A percentile compares a stretch with the other conserved stretches of the same genome.
Evolutionary conservation across 1,284 basidiomycete genomes (phyloP).

Genomic region (Ganoderma multipileum): DNA sequence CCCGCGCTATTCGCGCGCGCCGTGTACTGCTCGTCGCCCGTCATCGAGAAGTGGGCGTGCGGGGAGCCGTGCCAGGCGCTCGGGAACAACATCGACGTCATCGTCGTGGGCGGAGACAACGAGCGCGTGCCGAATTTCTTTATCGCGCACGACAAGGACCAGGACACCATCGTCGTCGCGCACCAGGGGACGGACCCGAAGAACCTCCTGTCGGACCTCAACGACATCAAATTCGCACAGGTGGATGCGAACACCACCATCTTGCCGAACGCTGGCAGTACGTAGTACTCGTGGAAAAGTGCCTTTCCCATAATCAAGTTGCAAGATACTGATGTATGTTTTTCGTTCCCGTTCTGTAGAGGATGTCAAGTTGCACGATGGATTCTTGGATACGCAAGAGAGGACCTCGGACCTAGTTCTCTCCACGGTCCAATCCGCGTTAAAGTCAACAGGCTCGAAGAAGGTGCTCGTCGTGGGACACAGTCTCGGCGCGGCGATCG

Average conservation of each 20-base stretch:
- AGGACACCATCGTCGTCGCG: constrained; percentile 50
- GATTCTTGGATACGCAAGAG: constrained; percentile 53
- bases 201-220: constrained; percentile 50
- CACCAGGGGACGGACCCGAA: constrained; percentile 54
- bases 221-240: constrained; percentile 47
- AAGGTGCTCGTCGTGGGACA: constrained; percentile 49
- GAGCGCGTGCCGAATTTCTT: constrained; percentile 36
- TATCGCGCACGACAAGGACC: constrained; percentile 47
- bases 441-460: constrained; percentile 42
- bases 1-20: constrained; percentile 49
- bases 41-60: constrained; percentile 45
- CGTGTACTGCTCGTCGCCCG: constrained; percentile 46
- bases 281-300: not conserved
- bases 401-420: constrained; percentile 50
- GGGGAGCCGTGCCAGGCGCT: constrained; percentile 50
- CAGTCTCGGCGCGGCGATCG: constrained; percentile 49
- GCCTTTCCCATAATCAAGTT: not conserved
- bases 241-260: constrained; percentile 45
- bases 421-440: constrained; percentile 44
- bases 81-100: constrained; percentile 52
- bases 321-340: not conserved
- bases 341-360: constrained; percentile 19
- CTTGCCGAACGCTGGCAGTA: constrained; percentile 43
- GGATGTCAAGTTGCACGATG: constrained; percentile 47
- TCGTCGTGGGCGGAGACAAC: constrained; percentile 67